These are phyloP conservation scores for Agrocybe praecox DNA, from an alignment of 768 basidiomycete species.

Conservation along the genomic window DNA sequence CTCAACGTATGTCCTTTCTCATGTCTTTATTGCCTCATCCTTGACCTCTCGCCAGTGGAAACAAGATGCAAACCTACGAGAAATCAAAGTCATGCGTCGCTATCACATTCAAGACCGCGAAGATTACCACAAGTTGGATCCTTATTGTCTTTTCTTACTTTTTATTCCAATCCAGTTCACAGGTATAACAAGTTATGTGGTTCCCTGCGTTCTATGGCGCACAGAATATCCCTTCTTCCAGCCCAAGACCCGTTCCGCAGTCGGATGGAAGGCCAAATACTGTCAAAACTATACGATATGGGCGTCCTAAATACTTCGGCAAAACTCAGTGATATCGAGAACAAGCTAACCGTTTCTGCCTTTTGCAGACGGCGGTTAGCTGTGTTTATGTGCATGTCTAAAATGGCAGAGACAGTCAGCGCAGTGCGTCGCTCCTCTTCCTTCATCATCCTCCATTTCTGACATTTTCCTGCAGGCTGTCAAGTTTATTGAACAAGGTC, in stretches of 20 bases:
- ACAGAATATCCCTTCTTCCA: slow-evolving; percentile 85
- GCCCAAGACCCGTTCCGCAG: slow-evolving; percentile 86
- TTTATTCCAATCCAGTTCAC: slow-evolving; percentile 1
- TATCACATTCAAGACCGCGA: slow-evolving; percentile 96
- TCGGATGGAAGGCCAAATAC: slow-evolving; percentile 82
- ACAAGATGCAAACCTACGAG: slow-evolving; percentile 87
- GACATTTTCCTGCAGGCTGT: slow-evolving; percentile 65
- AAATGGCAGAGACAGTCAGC: slow-evolving; percentile 96
- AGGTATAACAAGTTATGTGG: slow-evolving; percentile 97
- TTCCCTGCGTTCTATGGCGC: slow-evolving; percentile 79
- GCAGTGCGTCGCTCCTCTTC: slow-evolving; percentile 58
- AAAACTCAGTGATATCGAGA: slow-evolving; percentile 94
- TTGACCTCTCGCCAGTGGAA: slow-evolving; percentile 74
- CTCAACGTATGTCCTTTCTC: slow-evolving; percentile 63
- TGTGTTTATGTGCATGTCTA: slow-evolving; percentile 88
- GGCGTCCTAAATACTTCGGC: slow-evolving; percentile 86
- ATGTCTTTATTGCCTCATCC: not conserved
- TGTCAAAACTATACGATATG: slow-evolving; percentile 97
- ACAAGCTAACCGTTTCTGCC: slow-evolving; percentile 93
- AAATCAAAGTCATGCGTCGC: slow-evolving; percentile 91
- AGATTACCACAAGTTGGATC: slow-evolving; percentile 84
- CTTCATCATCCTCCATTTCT: slow-evolving; percentile 6
- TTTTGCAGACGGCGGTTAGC: slow-evolving; percentile 92
- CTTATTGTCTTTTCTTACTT: not conserved
- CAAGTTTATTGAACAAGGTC: slow-evolving; percentile 97